A percentile compares a stretch with the other conserved stretches of the same genome.
These are phyloP conservation scores for Casuarina equisetifolia DNA, from an alignment of 306 rosid genomes.

Conservation along the genomic window DNA sequence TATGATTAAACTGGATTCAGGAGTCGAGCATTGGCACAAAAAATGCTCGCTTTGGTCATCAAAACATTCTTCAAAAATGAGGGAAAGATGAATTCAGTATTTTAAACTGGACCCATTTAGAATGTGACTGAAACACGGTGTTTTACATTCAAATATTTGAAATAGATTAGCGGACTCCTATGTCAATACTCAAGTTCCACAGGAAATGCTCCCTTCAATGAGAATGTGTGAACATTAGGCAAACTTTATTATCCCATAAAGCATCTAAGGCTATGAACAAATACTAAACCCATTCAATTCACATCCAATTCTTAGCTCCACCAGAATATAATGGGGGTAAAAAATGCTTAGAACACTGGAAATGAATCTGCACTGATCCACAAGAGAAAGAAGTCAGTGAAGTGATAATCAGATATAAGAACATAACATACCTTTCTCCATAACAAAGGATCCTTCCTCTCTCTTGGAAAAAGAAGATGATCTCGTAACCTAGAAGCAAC, in stretches of 20 bases:
- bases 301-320: constrained; percentile 17
- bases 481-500: constrained; percentile 85
- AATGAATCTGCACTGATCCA: neutral
- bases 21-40: neutral
- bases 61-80: neutral
- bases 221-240: constrained; percentile 10
- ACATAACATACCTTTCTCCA: constrained; percentile 70
- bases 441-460: constrained; percentile 67
- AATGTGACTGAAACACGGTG: neutral
- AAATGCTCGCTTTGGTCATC: neutral
- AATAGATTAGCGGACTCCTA: neutral
- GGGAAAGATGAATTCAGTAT: neutral
- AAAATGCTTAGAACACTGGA: neutral
- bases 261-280: constrained; percentile 15
- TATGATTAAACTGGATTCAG: neutral
- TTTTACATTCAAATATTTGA: neutral
- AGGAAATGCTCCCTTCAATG: neutral
- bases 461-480: constrained; percentile 88
- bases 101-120: neutral
- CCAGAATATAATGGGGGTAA: neutral
- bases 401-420: constrained; percentile 18
- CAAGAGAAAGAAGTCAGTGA: neutral
- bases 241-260: constrained; percentile 21
- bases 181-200: constrained; percentile 21
- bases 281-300: neutral